Evolutionary conservation across 345 rosid species (phyloP), one percentile per base, ranked within the genome.

Genomic region (Mangifera indica): DNA sequence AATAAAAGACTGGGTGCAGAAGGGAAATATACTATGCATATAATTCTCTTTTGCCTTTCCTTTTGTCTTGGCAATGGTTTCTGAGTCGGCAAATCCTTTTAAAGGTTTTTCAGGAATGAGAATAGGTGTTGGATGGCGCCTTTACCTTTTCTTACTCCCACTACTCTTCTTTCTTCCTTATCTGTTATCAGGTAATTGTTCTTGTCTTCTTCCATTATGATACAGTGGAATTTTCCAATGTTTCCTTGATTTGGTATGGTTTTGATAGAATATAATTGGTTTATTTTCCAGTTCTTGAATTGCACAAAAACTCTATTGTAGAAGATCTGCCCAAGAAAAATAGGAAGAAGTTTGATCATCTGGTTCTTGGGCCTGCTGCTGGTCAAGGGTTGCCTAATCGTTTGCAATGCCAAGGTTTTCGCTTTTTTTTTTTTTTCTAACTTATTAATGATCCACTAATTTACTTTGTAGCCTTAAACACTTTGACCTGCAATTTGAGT

Each of bases 301-400:
- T 89, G 69, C 84, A 84, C 60, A 82, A 77, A 42, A 77, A 73
- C 64, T 51, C 86, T 15, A 55, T 25, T 22, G 49, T 15, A 46
- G 71, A 69, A 40, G 72, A 74, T 75, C 18, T 76, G 52, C 76
- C 63, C 34, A 84, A 73, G 77, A 77, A 73, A 58, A 79, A 34
- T 24, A 82, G 71, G 58, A 81, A 77, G 73, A 91, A 95, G 73
- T 74, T 80, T 46, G 93, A 91, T 74, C 98, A 88, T 75, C 77
- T 95, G 52, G 85, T 95, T 73, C 79, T 89, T 55, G 99, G 86
- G 11, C 86, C 86, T 46, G 84, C 84, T 15, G 88, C 98, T 62
- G 99, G 97, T 46, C 82, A 83, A 81, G 97, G 98, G 82, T 85
- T 89, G 69, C 85, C 83, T 2, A 80, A 92, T 72, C 93, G 97